Evolutionary conservation across 805 yeast genomes (phyloP), one percentile per base, ranked within the genome.

Genomic region (Cyberlindnera galapagoensis): DNA sequence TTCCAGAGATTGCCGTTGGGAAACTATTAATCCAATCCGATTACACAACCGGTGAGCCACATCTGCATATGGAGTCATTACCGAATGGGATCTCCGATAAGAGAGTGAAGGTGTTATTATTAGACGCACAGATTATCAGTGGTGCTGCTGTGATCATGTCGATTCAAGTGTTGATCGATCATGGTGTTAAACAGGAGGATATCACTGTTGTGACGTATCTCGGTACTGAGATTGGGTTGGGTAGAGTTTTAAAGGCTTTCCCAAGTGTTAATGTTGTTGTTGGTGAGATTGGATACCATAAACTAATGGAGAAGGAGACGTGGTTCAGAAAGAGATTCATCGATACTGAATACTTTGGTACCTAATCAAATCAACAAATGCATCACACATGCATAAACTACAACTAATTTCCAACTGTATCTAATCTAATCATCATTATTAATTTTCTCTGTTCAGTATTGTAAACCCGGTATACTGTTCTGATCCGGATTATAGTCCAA

Each of bases 121-220:
- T 85, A 49, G 97, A 90, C 51, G 85, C 95, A 0, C 96, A 90
- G 53, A 67, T 86, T 30, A 79, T 85, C 20, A 78, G 94, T 19
- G 98, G 97, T 3, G 94, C 96, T 0, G 95, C 95, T 1, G 79
- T 88, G 2, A 81, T 86, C 26, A 92, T 90, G 97, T 95, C 97
- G 0, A 74, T 85, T 27, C 92, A 86, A 47, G 87, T 90, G 4
- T 60, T 90, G 30, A 45, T 83, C 11, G 97, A 90, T 51, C 94
- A 90, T 52, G 81, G 79, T 6, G 79, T 85, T 15, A 46, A 54
- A 7, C 69, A 71, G 30, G 60, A 66, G 19, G 70, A 81, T 42
- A 80, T 92, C 15, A 69, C 78, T 3, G 64, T 87, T 33, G 76
- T 86, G 9, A 62, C 80, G 5, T 83, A 82, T 49, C 55, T 80